phyloP scores from a whole-genome alignment of 1,139 yeast genomes.

The Meyerozyma smithsonii region DNA sequence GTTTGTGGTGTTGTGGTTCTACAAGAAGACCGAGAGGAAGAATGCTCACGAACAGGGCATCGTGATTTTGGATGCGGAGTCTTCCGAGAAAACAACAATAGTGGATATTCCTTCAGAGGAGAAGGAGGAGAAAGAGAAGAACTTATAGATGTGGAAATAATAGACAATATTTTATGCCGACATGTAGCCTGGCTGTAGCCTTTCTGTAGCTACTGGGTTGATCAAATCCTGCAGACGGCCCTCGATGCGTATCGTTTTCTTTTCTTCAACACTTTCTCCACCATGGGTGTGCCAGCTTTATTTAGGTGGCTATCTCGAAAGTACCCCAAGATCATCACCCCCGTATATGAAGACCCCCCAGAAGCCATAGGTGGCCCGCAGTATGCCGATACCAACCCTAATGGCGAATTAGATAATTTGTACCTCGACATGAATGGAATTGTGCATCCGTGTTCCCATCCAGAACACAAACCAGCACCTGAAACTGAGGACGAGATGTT shows the following conservation, averaged over 20 bases:
- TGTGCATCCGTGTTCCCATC: constrained; percentile 96
- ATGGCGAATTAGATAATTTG: constrained; percentile 89
- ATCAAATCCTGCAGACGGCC: neutral
- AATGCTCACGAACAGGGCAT: constrained; percentile 47
- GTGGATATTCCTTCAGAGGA: too few species aligned
- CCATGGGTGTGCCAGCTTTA: constrained; percentile 88
- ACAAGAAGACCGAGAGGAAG: constrained; percentile 52
- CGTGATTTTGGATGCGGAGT: neutral
- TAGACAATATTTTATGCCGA: too few species aligned
- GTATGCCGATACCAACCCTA: constrained; percentile 79
- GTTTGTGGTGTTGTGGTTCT: constrained; percentile 48
- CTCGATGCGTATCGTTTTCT: neutral
- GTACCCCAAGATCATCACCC: constrained; percentile 91
- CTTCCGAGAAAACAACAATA: too few species aligned
- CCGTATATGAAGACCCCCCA: constrained; percentile 72
- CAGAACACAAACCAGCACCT: constrained; percentile 91
- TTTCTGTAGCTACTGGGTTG: too few species aligned
- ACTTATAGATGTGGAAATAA: too few species aligned
- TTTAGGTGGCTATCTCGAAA: constrained; percentile 93
- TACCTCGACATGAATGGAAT: constrained; percentile 97
- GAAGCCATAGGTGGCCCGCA: constrained; percentile 53
- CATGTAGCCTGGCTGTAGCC: too few species aligned
- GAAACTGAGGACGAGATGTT: constrained; percentile 95
- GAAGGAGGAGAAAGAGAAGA: too few species aligned
- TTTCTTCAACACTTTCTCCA: constrained; percentile 4